phyloP scores from a whole-genome alignment of 2,329 filamentous ascomycete species.

The Dryadomyces quercivorus region DNA sequence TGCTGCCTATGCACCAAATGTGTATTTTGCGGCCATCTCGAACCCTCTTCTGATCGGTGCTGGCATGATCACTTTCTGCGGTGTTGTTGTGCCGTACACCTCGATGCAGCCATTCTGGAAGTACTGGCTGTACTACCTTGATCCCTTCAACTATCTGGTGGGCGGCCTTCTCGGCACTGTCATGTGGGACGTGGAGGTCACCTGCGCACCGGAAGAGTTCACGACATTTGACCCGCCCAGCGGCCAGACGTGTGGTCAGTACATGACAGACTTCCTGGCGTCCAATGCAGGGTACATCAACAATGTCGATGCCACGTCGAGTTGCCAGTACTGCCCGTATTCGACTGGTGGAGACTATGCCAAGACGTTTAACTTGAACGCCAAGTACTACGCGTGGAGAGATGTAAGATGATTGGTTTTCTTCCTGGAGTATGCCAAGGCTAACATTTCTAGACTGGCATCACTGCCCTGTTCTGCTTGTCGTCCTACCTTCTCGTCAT shows the following conservation, averaged over 20 bases:
- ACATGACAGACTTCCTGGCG: conserved; percentile 39
- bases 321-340: conserved; percentile 47
- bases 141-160: conserved; percentile 52
- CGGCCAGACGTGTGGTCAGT: conserved; percentile 42
- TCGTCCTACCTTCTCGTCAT: conserved; percentile 38
- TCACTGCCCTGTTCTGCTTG: conserved; percentile 43
- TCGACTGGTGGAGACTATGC: conserved; percentile 46
- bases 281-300: conserved; percentile 34
- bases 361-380: conserved; percentile 41
- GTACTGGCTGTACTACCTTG: conserved; percentile 50
- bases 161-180: conserved; percentile 40
- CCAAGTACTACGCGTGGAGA: conserved; percentile 55
- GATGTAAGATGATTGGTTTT: conserved; percentile 25
- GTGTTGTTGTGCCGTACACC: conserved; percentile 57
- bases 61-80: conserved; percentile 55
- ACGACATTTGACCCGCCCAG: conserved; percentile 37
- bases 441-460: conserved; percentile 25
- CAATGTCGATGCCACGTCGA: conserved; percentile 48
- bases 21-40: conserved; percentile 43
- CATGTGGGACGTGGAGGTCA: conserved; percentile 32
- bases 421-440: neutral
- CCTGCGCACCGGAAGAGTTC: conserved; percentile 35
- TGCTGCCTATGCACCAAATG: conserved; percentile 50
- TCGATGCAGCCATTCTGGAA: conserved; percentile 55
- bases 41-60: conserved; percentile 44